A percentile compares a stretch with the other conserved stretches of the same genome.
phyloP scores from a whole-genome alignment of 148 eudicot genomes.

The Dianthus caryophyllus region DNA sequence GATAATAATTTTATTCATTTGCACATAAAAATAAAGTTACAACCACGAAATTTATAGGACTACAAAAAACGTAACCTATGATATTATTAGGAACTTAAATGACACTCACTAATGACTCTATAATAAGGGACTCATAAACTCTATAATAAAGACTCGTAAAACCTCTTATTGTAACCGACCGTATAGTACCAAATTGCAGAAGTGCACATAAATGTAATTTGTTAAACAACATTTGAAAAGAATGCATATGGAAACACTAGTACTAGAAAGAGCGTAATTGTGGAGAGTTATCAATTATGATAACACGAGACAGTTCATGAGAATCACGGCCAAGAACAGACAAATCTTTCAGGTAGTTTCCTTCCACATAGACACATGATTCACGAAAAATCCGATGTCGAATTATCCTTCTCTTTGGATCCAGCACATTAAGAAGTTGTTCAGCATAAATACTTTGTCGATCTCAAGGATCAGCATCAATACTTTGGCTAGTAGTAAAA shows the following conservation, averaged over 20 bases:
- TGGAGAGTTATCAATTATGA: slow-evolving; percentile 92
- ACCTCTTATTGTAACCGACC: too few species aligned
- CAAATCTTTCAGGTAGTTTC: slow-evolving; percentile 89
- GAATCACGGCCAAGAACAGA: slow-evolving; percentile 97
- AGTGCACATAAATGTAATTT: neutral
- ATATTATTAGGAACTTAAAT: too few species aligned
- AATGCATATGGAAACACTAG: neutral
- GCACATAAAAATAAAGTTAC: too few species aligned
- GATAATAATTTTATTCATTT: too few species aligned
- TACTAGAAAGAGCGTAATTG: slow-evolving; percentile 57
- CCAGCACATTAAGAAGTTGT: slow-evolving; percentile 89
- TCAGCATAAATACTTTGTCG: slow-evolving; percentile 96
- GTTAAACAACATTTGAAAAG: neutral
- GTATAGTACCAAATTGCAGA: neutral
- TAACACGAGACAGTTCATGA: slow-evolving; percentile 68
- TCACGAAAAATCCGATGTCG: slow-evolving; percentile 96
- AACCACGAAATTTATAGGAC: too few species aligned
- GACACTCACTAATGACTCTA: too few species aligned
- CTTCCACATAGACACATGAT: slow-evolving; percentile 87
- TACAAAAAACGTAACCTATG: too few species aligned
- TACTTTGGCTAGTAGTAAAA: slow-evolving; percentile 98
- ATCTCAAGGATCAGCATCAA: too few species aligned
- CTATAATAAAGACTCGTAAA: too few species aligned
- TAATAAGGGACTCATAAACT: too few species aligned
- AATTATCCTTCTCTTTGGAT: slow-evolving; percentile 85